A percentile compares a stretch with the other conserved stretches of the same genome.
These are phyloP conservation scores for Russula emetica DNA, from an alignment of 768 basidiomycete genomes.

Conservation along the genomic window DNA sequence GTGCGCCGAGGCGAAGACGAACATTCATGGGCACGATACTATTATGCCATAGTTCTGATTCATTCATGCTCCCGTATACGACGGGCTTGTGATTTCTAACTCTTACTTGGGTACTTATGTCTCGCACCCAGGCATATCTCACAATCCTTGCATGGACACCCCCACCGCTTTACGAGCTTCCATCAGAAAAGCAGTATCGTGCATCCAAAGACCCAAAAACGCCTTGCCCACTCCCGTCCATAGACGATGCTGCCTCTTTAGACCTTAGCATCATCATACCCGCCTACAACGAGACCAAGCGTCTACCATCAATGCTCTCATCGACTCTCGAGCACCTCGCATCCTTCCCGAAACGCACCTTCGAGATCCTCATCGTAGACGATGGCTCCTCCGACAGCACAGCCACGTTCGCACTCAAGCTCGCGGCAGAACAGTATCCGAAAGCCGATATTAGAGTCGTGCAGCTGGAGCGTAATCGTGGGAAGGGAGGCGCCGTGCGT, in stretches of 20 bases:
- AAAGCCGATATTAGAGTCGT: conserved; percentile 70
- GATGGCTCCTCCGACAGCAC: conserved; percentile 86
- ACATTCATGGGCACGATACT: conserved; percentile 46
- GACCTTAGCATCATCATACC: conserved; percentile 83
- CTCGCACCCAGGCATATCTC: conserved; percentile 55
- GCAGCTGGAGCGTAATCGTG: conserved; percentile 71
- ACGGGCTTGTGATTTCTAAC: not conserved
- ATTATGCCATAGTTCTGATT: conserved; percentile 41
- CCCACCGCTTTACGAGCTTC: conserved; percentile 52
- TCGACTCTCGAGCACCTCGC: conserved; percentile 65
- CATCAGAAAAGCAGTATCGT: conserved; percentile 68
- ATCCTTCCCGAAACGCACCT: conserved; percentile 45
- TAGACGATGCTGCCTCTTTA: conserved; percentile 54
- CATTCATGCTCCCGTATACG: not conserved
- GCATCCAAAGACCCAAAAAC: conserved; percentile 50
- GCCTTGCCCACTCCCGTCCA: conserved; percentile 51
- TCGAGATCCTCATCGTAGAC: conserved; percentile 85
- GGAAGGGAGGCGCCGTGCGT: conserved; percentile 90
- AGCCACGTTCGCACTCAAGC: conserved; percentile 53
- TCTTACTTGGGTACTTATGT: conserved; percentile 20
- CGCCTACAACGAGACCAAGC: conserved; percentile 85
- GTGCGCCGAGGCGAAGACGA: conserved; percentile 68
- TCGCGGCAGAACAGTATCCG: conserved; percentile 52
- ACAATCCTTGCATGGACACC: conserved; percentile 75
- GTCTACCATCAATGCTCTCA: conserved; percentile 80